phyloP scores from a whole-genome alignment of 805 yeast genomes.

The Candida gorgasii region DNA sequence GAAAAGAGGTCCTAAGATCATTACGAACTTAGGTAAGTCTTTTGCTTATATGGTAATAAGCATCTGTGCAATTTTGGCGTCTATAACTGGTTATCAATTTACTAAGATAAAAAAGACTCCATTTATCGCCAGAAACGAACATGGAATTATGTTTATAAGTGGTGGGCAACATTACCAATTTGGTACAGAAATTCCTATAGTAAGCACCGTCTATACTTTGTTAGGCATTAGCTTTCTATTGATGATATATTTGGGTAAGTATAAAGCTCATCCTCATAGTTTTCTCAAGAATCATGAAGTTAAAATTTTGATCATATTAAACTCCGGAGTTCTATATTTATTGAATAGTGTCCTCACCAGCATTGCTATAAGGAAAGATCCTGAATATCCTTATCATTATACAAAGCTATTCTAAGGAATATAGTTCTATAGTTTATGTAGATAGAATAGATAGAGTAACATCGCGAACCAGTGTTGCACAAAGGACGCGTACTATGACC shows the following conservation, averaged over 20 bases:
- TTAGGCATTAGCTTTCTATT: constrained; percentile 44
- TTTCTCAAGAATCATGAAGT: constrained; percentile 17
- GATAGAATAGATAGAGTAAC: constrained; percentile 2
- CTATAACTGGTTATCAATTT: constrained; percentile 66
- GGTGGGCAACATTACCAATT: constrained; percentile 71
- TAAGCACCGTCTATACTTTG: constrained; percentile 49
- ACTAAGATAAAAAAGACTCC: constrained; percentile 62
- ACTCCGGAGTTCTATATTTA: constrained; percentile 29
- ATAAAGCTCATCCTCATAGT: constrained; percentile 23
- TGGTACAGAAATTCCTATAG: constrained; percentile 63
- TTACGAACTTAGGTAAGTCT: constrained; percentile 16
- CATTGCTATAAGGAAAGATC: constrained; percentile 47
- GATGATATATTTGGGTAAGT: constrained; percentile 40
- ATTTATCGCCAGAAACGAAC: constrained; percentile 53
- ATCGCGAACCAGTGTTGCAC: background rate
- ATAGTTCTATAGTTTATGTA: background rate
- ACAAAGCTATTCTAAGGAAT: constrained; percentile 27
- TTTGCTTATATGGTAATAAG: constrained; percentile 26
- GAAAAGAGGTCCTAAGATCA: constrained; percentile 41
- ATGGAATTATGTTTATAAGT: constrained; percentile 56
- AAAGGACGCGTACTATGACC: constrained; percentile 7
- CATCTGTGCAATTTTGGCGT: constrained; percentile 42
- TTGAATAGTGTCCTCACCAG: constrained; percentile 47
- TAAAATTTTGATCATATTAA: constrained; percentile 20
- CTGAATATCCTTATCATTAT: constrained; percentile 47